These are phyloP conservation scores for Fusarium euwallaceae DNA, from an alignment of 2,329 filamentous ascomycete species.

Conservation along the genomic window DNA sequence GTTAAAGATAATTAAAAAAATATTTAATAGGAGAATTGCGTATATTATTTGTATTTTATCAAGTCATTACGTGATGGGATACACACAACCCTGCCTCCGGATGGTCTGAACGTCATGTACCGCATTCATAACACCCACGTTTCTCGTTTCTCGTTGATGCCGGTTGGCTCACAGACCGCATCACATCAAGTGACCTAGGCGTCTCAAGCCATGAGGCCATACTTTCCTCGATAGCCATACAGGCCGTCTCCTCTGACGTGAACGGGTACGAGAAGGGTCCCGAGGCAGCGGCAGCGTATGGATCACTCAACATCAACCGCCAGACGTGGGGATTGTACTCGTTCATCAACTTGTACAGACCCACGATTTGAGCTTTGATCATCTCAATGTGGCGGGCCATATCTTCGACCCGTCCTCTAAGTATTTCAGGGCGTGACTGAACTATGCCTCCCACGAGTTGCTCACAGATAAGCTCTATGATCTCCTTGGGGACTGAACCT, in stretches of 20 bases:
- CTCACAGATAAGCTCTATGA: conserved; percentile 34
- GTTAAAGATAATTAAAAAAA: neutral
- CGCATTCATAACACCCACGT: neutral
- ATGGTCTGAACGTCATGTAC: neutral
- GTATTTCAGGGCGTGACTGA: neutral
- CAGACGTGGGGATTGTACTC: conserved; percentile 39
- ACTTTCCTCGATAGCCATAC: conserved; percentile 19
- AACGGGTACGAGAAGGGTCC: conserved; percentile 23
- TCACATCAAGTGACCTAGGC: conserved; percentile 13
- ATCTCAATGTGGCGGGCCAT: neutral
- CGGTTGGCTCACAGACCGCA: neutral
- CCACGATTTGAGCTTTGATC: conserved; percentile 29
- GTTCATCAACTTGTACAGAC: conserved; percentile 25
- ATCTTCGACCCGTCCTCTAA: conserved; percentile 7
- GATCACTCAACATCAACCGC: conserved; percentile 24
- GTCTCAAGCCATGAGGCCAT: conserved; percentile 41
- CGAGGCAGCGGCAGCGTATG: neutral
- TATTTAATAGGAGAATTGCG: neutral
- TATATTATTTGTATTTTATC: no score
- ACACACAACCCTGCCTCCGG: neutral
- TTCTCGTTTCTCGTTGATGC: neutral
- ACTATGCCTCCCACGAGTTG: conserved; percentile 31
- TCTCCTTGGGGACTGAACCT: conserved; percentile 33
- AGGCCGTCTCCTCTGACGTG: conserved; percentile 29
- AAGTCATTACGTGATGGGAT: neutral